Conservation (phyloP, 1,284 basidiomycete genomes). For the Calocybe gambosa region DNA sequence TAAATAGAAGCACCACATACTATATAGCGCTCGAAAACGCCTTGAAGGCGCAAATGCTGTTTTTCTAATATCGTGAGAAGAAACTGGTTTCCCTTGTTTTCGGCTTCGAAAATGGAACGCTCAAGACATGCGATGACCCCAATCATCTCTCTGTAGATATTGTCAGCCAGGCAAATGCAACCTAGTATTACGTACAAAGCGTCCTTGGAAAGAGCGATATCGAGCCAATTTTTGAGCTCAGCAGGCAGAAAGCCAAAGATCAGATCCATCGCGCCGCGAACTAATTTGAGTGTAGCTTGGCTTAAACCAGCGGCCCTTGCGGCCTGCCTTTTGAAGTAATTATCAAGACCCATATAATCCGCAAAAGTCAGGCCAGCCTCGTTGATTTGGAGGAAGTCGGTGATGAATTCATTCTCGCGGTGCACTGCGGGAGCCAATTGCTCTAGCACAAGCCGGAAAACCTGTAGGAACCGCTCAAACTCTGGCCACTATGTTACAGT, state of each 20-base stretch:
- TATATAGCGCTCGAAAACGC: slow-evolving; percentile 71
- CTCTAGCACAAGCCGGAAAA: slow-evolving; percentile 69
- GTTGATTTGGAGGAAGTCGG: slow-evolving; percentile 88
- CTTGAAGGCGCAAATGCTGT: slow-evolving; percentile 72
- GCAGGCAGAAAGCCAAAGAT: slow-evolving; percentile 90
- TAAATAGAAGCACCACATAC: slow-evolving; percentile 37
- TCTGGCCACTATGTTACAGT: no score
- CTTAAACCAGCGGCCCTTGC: slow-evolving; percentile 65
- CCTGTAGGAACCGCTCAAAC: slow-evolving; percentile 29
- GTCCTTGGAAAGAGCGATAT: slow-evolving; percentile 72
- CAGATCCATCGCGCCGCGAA: slow-evolving; percentile 85
- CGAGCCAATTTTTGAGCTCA: slow-evolving; percentile 84
- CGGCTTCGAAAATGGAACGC: slow-evolving; percentile 68
- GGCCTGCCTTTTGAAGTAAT: slow-evolving; percentile 90
- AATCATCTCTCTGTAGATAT: slow-evolving; percentile 65
- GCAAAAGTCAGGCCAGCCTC: slow-evolving; percentile 89
- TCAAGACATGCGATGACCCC: slow-evolving; percentile 83
- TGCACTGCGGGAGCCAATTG: slow-evolving; percentile 75
- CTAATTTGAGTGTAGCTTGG: slow-evolving; percentile 69
- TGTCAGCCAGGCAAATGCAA: background rate
- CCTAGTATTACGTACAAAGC: slow-evolving; percentile 54
- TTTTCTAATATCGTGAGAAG: slow-evolving; percentile 72
- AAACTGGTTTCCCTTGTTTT: slow-evolving; percentile 75
- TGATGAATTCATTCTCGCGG: slow-evolving; percentile 84
- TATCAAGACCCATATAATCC: slow-evolving; percentile 92